Conservation (phyloP, 768 basidiomycete genomes). For the Pleurotus djamor region DNA sequence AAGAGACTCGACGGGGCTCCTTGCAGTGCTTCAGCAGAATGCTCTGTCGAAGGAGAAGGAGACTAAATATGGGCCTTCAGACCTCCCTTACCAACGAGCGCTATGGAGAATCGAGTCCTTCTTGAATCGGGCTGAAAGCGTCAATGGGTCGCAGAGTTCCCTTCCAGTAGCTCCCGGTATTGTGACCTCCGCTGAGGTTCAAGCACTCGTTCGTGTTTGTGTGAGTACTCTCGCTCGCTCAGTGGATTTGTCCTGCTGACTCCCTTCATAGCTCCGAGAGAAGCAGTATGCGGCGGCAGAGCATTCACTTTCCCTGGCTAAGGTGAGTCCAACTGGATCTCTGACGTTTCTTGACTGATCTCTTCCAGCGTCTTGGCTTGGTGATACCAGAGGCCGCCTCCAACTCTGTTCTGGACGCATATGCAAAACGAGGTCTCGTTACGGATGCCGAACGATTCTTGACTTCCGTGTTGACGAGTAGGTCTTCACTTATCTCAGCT, state of each 20-base stretch:
- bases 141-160: conserved; percentile 9
- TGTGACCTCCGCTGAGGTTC: conserved; percentile 51
- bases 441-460: conserved; percentile 44
- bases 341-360: not conserved
- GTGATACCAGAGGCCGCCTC: conserved; percentile 39
- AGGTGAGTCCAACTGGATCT: conserved; percentile 23
- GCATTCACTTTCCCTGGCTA: conserved; percentile 52
- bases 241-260: conserved; percentile 4
- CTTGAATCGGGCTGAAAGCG: not conserved
- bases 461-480: conserved; percentile 40
- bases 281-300: conserved; percentile 50
- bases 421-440: conserved; percentile 45
- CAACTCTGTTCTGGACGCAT: conserved; percentile 45
- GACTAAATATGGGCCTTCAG: not conserved
- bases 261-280: conserved; percentile 36
- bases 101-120: not conserved
- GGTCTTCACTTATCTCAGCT: conserved; percentile 8
- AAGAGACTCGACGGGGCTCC: conserved; percentile 3
- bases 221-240: conserved; percentile 28
- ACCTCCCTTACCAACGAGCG: not conserved
- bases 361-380: conserved; percentile 37
- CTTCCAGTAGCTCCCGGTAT: conserved; percentile 38
- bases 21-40: conserved; percentile 3
- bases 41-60: conserved; percentile 12
- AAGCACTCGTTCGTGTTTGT: conserved; percentile 48